Evolutionary conservation across 2,329 filamentous ascomycete species (phyloP).

Genomic region (Karstenula rhodostoma): DNA sequence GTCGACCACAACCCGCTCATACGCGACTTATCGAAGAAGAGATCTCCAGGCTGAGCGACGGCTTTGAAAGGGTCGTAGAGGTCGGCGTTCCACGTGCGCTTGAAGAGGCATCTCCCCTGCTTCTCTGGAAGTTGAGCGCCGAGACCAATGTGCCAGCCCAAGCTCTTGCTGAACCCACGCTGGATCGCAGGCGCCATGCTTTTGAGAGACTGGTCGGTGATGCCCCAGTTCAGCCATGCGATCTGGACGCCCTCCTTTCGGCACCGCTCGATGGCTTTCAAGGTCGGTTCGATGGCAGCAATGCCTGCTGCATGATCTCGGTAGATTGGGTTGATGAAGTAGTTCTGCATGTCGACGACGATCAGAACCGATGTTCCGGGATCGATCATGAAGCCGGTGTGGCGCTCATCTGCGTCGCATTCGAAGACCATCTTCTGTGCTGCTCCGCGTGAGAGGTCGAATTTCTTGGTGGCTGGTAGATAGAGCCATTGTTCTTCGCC

Average conservation of each 20-base stretch:
- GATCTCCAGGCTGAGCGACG: conserved; percentile 47
- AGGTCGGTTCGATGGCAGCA: conserved; percentile 46
- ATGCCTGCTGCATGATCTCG: conserved; percentile 39
- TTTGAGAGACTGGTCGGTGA: conserved; percentile 48
- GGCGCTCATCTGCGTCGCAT: conserved; percentile 50
- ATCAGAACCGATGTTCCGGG: conserved; percentile 50
- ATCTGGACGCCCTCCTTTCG: conserved; percentile 52
- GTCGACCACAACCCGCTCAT: conserved; percentile 55
- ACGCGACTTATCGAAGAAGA: conserved; percentile 55
- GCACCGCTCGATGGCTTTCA: conserved; percentile 52
- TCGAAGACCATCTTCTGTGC: conserved; percentile 49
- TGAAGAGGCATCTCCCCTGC: conserved; percentile 53
- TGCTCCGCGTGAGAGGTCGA: conserved; percentile 52
- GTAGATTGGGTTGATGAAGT: conserved; percentile 49
- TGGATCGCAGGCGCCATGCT: conserved; percentile 53
- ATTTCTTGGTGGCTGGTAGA: conserved; percentile 50
- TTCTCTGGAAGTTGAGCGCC: conserved; percentile 48
- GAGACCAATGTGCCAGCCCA: conserved; percentile 54
- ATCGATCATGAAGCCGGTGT: conserved; percentile 53
- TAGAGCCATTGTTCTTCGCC: conserved; percentile 53
- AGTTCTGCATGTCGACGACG: conserved; percentile 56
- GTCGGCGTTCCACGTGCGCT: conserved; percentile 54
- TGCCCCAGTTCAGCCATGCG: conserved; percentile 54
- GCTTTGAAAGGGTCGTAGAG: conserved; percentile 52
- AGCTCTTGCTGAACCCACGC: conserved; percentile 51